Base-by-base conservation (phyloP, 192 early-diverging fungal species). In the Pilobolus umbonatus region DNA sequence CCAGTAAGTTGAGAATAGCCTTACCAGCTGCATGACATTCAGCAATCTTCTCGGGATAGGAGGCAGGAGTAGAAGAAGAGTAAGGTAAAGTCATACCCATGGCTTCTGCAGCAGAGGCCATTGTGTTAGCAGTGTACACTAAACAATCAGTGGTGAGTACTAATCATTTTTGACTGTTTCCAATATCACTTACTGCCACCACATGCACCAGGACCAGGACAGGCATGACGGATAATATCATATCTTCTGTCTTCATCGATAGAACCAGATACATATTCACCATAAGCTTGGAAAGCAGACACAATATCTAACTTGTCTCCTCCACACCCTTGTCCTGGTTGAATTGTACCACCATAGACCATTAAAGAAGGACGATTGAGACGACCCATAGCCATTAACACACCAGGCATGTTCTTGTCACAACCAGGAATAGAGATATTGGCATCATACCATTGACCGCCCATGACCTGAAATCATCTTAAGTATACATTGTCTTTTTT, bases 351-450 rank as follows among this genome's bases (percentile, higher is more conserved):
- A 65, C 97, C 97, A 64, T 99, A 99, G 15, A 99, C 87, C 87
- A 99, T 94, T 36, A 99, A 64, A 1, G 94, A 92, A 32, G 97
- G 97, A 31, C 97, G 88, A 73, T 99, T 98, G 58, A 94, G 62
- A 35, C 97, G 85, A 25, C 84, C 93, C 89, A 97, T 96, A 44
- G 97, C 95, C 49, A 99, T 98, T 51, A 99, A 68, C 60, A 83
- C 84, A 40, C 97, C 97, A 14, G 97, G 97, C 97, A 99, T 99
- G 80, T 99, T 99, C 77, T 89, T 89, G 70, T 90, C 88, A 35
- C 90, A 89, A 46, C 93, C 95, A 5, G 97, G 97, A 32, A 99
- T 72, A 6, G 94, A 90, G 68, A 99, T 95, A 69, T 99, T 99
- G 58, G 84, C 97, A 68, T 99, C 97, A 60, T 99, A 99, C 91